Evolutionary conservation across 805 yeast species (phyloP).

Genomic region (Metschnikowia matae): DNA sequence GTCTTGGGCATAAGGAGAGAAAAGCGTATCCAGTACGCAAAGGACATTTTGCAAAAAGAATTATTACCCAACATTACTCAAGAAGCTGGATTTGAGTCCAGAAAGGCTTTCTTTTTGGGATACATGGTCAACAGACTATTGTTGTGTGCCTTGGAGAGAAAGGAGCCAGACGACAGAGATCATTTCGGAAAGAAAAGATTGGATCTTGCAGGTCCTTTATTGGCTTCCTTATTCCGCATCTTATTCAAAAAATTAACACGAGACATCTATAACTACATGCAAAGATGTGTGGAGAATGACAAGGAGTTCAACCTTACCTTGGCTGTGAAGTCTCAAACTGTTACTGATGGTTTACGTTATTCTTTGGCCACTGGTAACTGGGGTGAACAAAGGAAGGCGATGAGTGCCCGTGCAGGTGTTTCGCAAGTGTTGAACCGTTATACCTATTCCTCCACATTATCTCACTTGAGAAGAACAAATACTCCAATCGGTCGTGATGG

Average conservation of each 20-base stretch:
- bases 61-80: slow-evolving; percentile 96
- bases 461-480: slow-evolving; percentile 97
- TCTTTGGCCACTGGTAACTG: slow-evolving; percentile 99
- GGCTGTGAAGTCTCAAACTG: slow-evolving; percentile 95
- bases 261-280: slow-evolving; percentile 97
- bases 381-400: slow-evolving; percentile 99
- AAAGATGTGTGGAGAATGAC: slow-evolving; percentile 96
- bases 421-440: slow-evolving; percentile 97
- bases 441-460: slow-evolving; percentile 96
- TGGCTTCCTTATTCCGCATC: slow-evolving; percentile 92
- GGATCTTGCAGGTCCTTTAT: slow-evolving; percentile 96
- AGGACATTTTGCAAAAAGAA: slow-evolving; percentile 94
- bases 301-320: slow-evolving; percentile 93
- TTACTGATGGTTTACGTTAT: slow-evolving; percentile 95
- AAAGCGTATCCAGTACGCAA: slow-evolving; percentile 96
- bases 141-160: slow-evolving; percentile 93
- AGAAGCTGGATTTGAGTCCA: slow-evolving; percentile 92
- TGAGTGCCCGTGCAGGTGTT: slow-evolving; percentile 98
- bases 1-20: slow-evolving; percentile 95
- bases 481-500: slow-evolving; percentile 99
- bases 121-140: slow-evolving; percentile 95
- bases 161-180: slow-evolving; percentile 98
- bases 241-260: slow-evolving; percentile 91
- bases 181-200: slow-evolving; percentile 98
- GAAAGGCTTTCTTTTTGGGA: slow-evolving; percentile 96